phyloP scores from a whole-genome alignment of 2,329 filamentous ascomycete genomes.

The Fusarium protoensiforme region DNA sequence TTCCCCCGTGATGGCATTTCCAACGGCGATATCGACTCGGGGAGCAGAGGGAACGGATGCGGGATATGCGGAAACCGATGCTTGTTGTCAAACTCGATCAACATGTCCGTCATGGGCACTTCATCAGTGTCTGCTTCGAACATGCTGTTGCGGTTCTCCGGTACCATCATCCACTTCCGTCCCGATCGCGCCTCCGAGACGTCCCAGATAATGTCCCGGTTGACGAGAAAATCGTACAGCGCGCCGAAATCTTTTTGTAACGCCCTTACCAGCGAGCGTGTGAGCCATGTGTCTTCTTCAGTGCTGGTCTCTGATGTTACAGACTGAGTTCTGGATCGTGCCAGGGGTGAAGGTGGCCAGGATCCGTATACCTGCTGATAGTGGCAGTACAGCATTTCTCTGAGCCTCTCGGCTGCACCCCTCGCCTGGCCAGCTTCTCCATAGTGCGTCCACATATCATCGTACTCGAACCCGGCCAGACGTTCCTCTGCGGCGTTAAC shows the following conservation, averaged over 20 bases:
- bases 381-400: slow-evolving; percentile 68
- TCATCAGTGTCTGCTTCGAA: slow-evolving; percentile 64
- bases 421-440: slow-evolving; percentile 61
- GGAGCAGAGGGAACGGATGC: slow-evolving; percentile 74
- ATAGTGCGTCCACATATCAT: slow-evolving; percentile 67
- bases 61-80: slow-evolving; percentile 73
- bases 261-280: slow-evolving; percentile 63
- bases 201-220: slow-evolving; percentile 74
- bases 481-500: slow-evolving; percentile 72
- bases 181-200: slow-evolving; percentile 68
- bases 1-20: slow-evolving; percentile 31
- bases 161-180: slow-evolving; percentile 73
- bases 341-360: slow-evolving; percentile 72
- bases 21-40: slow-evolving; percentile 58
- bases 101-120: slow-evolving; percentile 73
- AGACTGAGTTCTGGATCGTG: slow-evolving; percentile 6
- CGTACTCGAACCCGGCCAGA: slow-evolving; percentile 68
- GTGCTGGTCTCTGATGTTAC: slow-evolving; percentile 39
- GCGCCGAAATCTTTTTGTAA: slow-evolving; percentile 76
- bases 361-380: slow-evolving; percentile 67
- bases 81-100: slow-evolving; percentile 73
- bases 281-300: slow-evolving; percentile 68
- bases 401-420: slow-evolving; percentile 68
- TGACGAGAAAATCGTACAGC: slow-evolving; percentile 77
- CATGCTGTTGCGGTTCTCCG: slow-evolving; percentile 54